Conservation (phyloP, 2,329 filamentous ascomycete genomes). For the Ceratocystis colombiana region DNA sequence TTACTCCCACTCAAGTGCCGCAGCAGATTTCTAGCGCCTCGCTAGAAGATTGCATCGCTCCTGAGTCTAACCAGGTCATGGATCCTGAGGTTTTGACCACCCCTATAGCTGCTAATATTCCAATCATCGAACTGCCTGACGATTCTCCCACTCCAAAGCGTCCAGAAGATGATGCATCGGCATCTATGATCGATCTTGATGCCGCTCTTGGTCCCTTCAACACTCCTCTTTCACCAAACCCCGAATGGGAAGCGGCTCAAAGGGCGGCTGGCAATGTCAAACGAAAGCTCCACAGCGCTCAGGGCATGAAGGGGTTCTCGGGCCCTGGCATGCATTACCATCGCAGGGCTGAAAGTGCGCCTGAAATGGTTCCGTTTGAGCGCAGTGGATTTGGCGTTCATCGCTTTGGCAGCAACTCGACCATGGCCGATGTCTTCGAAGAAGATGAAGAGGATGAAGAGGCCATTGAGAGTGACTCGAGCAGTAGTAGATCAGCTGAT, state of each 20-base stretch:
- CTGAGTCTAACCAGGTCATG: slow-evolving; percentile 23
- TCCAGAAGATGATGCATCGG: slow-evolving; percentile 52
- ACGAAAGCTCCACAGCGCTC: slow-evolving; percentile 66
- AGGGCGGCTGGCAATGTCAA: slow-evolving; percentile 46
- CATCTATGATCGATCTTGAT: slow-evolving; percentile 85
- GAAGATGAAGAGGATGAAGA: slow-evolving; percentile 52
- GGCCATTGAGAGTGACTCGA: slow-evolving; percentile 29
- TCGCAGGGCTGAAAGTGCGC: slow-evolving; percentile 67
- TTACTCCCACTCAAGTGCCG: slow-evolving; percentile 34
- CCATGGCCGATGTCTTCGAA: slow-evolving; percentile 80
- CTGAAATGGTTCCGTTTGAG: slow-evolving; percentile 68
- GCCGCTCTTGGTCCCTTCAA: slow-evolving; percentile 88
- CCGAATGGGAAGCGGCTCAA: slow-evolving; percentile 59
- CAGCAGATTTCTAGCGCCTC: slow-evolving; percentile 26
- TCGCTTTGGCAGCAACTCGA: slow-evolving; percentile 55
- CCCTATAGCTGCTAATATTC: slow-evolving; percentile 16
- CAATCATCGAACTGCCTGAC: slow-evolving; percentile 29
- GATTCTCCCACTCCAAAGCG: slow-evolving; percentile 20
- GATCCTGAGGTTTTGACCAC: slow-evolving; percentile 22
- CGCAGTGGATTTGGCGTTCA: slow-evolving; percentile 46
- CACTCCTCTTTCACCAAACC: slow-evolving; percentile 55
- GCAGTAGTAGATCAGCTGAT: slow-evolving; percentile 23
- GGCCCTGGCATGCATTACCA: slow-evolving; percentile 67
- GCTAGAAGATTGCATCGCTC: slow-evolving; percentile 22
- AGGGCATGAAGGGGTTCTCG: slow-evolving; percentile 56